Base-by-base conservation (phyloP, 495 filamentous ascomycete genomes). In the Penicillium coffeae region DNA sequence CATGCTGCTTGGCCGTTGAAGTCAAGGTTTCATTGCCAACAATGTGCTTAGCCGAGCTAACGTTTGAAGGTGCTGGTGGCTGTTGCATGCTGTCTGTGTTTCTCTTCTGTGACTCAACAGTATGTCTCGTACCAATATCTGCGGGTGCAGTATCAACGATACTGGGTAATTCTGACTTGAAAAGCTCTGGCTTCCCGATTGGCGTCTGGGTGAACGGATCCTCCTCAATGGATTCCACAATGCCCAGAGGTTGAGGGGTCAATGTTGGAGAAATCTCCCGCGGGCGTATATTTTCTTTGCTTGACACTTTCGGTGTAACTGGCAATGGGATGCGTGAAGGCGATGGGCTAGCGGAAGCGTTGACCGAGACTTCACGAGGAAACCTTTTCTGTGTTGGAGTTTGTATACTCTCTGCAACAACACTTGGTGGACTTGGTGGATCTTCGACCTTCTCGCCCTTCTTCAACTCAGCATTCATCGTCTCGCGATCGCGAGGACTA, bases 261-360 rank as follows among this genome's bases (percentile, higher is more conserved):
- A 40, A 33, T 40, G 41, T 30, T 10, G 34, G 42, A 34, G 52
- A 48, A 3, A 21, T 25, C 8, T n/a, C 38, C 0, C 21, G 22
- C 1, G 59, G 59, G 19, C 57, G 54, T 6, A 60, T 49, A 10
- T 60, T 63, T 21, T 63, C 60, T n/a, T 63, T 60, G 20, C 58
- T 48, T 14, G 60, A 48, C 8, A 38, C 19, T 12, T 40, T 25
- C 2, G 48, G 34, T 8, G 45, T 30, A 34, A n/a, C 18, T 33
- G 48, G 48, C n/a, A 52, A 39, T 21, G 57, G 21, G 3, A 42
- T 34, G 5, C 34, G 38, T 21, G 44, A 15, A n/a, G 56, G 44
- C 1, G 48, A 52, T 2, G 33, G n/a, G 3, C 46, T 35, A 3
- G 25, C 21, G 25, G 40, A 20, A n/a, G 7, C 32, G 14, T 38